Evolutionary conservation across 2,329 filamentous ascomycete species (phyloP).

Genomic region (Ceratocystis papillata): DNA sequence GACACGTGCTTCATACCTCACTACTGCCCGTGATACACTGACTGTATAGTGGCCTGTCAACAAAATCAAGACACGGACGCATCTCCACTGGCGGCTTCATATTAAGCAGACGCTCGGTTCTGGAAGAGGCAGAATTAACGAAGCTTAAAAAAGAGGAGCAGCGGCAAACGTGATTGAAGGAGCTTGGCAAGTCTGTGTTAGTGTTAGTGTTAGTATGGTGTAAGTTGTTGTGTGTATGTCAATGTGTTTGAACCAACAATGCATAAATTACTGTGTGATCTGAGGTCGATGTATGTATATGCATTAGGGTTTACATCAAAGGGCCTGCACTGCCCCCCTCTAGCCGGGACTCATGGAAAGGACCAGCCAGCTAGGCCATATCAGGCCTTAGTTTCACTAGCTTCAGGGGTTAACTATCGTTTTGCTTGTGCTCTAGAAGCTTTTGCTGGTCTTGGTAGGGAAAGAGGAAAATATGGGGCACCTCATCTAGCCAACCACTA

Average conservation of each 20-base stretch:
- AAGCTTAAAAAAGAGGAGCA: background rate
- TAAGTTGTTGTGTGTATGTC: too few relatives aligned
- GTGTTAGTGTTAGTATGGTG: too few relatives aligned
- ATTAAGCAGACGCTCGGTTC: background rate
- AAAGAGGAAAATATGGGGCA: background rate
- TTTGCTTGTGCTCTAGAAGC: constrained; percentile 5
- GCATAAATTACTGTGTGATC: too few relatives aligned
- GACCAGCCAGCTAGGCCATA: background rate
- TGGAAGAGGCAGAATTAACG: background rate
- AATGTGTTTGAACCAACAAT: too few relatives aligned
- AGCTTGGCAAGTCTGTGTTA: too few relatives aligned
- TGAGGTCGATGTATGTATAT: background rate
- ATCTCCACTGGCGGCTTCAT: background rate
- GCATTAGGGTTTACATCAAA: background rate
- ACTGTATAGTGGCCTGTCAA: too few relatives aligned
- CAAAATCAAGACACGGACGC: background rate
- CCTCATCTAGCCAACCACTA: background rate
- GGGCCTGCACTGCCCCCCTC: background rate
- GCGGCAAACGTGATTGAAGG: too few relatives aligned
- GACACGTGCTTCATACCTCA: too few relatives aligned
- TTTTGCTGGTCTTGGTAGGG: background rate
- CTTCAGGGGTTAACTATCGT: background rate
- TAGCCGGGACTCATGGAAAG: background rate
- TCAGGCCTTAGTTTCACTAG: constrained; percentile 11
- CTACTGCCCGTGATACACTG: too few relatives aligned